phyloP scores from a whole-genome alignment of 2,329 filamentous ascomycete species.

The Coleophoma cylindrospora region DNA sequence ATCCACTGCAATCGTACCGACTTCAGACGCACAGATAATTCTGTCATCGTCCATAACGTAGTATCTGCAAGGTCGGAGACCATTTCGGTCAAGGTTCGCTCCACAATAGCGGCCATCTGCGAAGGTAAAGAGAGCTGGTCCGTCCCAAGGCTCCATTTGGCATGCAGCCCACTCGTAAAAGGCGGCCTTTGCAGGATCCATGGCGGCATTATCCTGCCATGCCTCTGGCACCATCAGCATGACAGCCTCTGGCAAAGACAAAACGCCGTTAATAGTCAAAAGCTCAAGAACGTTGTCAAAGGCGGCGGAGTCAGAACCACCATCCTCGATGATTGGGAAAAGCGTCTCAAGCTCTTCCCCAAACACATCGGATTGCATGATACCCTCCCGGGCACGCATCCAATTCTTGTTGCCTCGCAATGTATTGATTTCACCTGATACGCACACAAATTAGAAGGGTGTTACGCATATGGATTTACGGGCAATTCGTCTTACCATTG shows the following conservation, averaged over 20 bases:
- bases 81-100: slow-evolving; percentile 94
- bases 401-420: slow-evolving; percentile 98
- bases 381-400: slow-evolving; percentile 96
- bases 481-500: slow-evolving; percentile 56
- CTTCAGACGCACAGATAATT: slow-evolving; percentile 95
- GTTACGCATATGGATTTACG: background rate
- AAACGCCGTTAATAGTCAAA: slow-evolving; percentile 89
- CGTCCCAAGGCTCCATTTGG: slow-evolving; percentile 99
- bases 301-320: slow-evolving; percentile 92
- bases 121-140: slow-evolving; percentile 93
- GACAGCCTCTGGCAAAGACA: slow-evolving; percentile 91
- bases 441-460: slow-evolving; percentile 17
- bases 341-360: slow-evolving; percentile 85
- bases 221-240: slow-evolving; percentile 99
- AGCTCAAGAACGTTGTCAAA: slow-evolving; percentile 97
- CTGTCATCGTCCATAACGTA: slow-evolving; percentile 96
- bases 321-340: slow-evolving; percentile 94
- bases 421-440: slow-evolving; percentile 82
- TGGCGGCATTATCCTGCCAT: slow-evolving; percentile 88
- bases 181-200: slow-evolving; percentile 92
- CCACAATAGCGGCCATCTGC: slow-evolving; percentile 95
- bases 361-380: slow-evolving; percentile 89
- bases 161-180: slow-evolving; percentile 99
- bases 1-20: slow-evolving; percentile 88
- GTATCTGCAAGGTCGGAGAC: slow-evolving; percentile 91